Conservation (phyloP, 495 filamentous ascomycete species). For the Trypethelium eluteriae region DNA sequence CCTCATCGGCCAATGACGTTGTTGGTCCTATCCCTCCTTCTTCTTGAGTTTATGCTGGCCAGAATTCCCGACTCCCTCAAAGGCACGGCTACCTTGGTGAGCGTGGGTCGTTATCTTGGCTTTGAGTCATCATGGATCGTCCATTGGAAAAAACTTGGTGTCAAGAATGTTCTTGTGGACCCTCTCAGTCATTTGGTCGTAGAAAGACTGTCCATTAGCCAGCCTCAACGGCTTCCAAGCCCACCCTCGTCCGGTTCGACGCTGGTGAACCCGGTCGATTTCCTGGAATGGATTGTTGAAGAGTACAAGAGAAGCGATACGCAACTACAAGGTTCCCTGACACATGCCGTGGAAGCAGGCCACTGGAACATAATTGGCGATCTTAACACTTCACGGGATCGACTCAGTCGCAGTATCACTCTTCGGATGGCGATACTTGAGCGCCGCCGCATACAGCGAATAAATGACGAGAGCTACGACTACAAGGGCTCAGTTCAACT, state of each 20-base stretch:
- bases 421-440: background rate
- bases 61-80: background rate
- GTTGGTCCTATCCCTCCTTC: background rate
- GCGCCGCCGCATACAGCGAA: background rate
- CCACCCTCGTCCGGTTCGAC: background rate
- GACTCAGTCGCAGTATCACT: background rate
- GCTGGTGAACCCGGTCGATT: background rate
- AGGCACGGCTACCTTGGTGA: background rate
- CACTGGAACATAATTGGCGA: background rate
- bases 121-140: background rate
- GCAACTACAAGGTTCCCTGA: background rate
- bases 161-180: constrained; percentile 5
- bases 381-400: background rate
- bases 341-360: background rate
- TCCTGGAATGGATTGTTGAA: background rate
- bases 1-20: background rate
- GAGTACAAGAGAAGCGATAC: background rate
- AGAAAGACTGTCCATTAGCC: background rate
- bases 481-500: background rate
- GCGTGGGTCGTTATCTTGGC: background rate
- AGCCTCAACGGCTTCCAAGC: background rate
- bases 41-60: background rate
- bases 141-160: background rate
- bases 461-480: background rate
- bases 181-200: background rate